Evolutionary conservation across 345 rosid genomes (phyloP), one percentile per base, ranked within the genome.

Genomic region (Ceriops decandra): DNA sequence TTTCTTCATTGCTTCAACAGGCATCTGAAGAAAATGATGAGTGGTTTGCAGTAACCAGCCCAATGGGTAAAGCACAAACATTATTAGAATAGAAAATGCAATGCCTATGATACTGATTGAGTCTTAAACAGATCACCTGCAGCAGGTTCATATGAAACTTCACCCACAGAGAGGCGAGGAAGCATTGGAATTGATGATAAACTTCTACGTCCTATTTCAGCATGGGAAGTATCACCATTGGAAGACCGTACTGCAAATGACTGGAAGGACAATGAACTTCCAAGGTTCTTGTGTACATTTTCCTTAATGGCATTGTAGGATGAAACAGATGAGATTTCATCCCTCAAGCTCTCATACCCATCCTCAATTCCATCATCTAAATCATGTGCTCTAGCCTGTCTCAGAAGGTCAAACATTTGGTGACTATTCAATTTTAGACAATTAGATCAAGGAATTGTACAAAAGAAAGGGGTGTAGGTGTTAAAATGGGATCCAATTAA

Each of bases 331-430:
- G 88, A 88, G 65, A 87, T 73, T 79, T 90, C 99, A 86, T 95
- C 99, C 64, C 87, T 86, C 64, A 93, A 88, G 83, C 99, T 95
- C 63, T 88, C 95, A 78, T 90, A 88, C 24, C 90, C 99, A 68
- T 91, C 96, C 74, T 88, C 96, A 65, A 80, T 80, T 70, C 82
- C 85, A 56, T 90, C 90, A 67, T 82, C 79, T 74, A 73, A 63
- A 57, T 90, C 96, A 86, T 84, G 87, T 68, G 84, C 95, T 83
- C 88, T 85, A 69, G 77, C 79, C 99, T 95, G 84, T 73, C 16
- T 67, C 60, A 69, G 56, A 66, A 59, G 36, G 65, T 35, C 62
- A 66, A 62, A 30, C 32, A 31, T 52, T 62, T 33, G 1, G 36
- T 64, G 19, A 64, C 36, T 33, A 27, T 60, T 28, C 19, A 71